Evolutionary conservation across 179 eudicot species (phyloP), one percentile per base, ranked within the genome.

Genomic region (Silene coronaria): DNA sequence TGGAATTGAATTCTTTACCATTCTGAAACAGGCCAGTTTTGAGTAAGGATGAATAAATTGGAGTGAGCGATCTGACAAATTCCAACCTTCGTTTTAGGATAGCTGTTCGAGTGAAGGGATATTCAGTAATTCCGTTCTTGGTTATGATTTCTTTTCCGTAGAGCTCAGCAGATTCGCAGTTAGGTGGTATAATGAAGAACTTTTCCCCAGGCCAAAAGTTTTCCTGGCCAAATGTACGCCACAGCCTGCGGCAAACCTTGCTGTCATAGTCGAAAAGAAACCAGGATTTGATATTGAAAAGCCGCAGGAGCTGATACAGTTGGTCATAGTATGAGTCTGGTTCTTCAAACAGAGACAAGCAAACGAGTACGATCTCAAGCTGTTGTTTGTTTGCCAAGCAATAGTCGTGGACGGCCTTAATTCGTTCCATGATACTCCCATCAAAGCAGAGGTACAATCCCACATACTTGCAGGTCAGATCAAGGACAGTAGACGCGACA

Each of bases 191-290:
- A 23, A 61, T 61, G 65, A 61, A 8, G 5, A 61, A 21, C 16
- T 21, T 61, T n/a, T 61, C n/a, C 65, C 19, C 19, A 1, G 12
- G 19, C 12, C 48, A 55, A 13, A 55, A 14, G 12, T 3, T 3
- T 61, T 30, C 30, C 65, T 6, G 0, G 16, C 30, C 65, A 24
- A 22, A 61, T 22, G 23, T 24, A 61, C 65, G 65, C 30, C 28
- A 61, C 65, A 61, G 65, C 65, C 65, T 61, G 65, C 65, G 65
- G 30, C 30, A 61, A 61, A 61, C 65, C 65, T 23, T 61, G 65
- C n/a, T n/a, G n/a, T 61, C 30, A 24, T 61, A 61, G 65, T 61
- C 30, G 13, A 61, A 61, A 61, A 61, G 26, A 23, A 61, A 61
- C 65, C 65, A 61, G 11, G 65, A 61, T 61, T 61, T 61, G 24